A percentile compares a stretch with the other conserved stretches of the same genome.
Evolutionary conservation across 1,284 basidiomycete genomes (phyloP).

Genomic region (Lignosus rhinocerotis): DNA sequence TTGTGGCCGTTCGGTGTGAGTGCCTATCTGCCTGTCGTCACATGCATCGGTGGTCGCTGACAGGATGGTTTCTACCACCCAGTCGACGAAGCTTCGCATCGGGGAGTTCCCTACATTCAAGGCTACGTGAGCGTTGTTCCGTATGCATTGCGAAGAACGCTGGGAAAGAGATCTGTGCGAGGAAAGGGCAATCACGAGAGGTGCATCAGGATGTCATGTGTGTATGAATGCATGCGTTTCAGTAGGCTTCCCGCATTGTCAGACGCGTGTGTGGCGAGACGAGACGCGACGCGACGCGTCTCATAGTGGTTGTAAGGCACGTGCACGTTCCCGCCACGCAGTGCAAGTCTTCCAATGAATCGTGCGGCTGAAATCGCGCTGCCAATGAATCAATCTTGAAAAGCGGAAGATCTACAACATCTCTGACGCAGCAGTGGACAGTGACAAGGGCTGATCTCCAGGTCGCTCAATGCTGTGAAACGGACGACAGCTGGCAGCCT

Average conservation of each 20-base stretch:
- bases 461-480: neutral
- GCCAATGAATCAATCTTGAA: no score
- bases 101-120: conserved; percentile 49
- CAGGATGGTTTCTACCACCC: neutral
- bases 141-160: neutral
- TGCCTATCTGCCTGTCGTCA: conserved; percentile 5
- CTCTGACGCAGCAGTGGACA: no score
- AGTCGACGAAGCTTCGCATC: conserved; percentile 57
- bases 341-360: neutral
- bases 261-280: conserved; percentile 15
- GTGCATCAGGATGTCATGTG: neutral
- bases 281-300: conserved; percentile 19
- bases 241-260: neutral
- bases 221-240: conserved; percentile 3
- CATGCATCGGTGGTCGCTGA: neutral
- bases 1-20: conserved; percentile 56
- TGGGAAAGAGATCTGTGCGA: neutral
- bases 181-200: neutral
- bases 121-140: conserved; percentile 3
- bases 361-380: no score
- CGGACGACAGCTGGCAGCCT: no score
- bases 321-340: neutral
- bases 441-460: neutral
- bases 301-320: neutral
- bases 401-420: no score